Conservation (phyloP, 805 yeast genomes). For the Candida boleticola region DNA sequence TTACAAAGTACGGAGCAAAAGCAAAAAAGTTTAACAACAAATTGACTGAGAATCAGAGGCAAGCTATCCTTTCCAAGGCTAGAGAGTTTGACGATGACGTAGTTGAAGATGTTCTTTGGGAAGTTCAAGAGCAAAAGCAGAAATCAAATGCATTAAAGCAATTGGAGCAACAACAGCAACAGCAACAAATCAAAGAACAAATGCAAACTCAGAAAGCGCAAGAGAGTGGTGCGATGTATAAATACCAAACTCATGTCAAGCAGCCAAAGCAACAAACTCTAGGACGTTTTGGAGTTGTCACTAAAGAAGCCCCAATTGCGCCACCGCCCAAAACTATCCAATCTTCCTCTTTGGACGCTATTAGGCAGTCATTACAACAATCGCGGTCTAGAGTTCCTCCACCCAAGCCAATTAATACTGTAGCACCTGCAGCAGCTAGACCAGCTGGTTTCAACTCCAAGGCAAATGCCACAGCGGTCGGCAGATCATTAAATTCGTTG, state of each 20-base stretch:
- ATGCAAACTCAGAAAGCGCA: slow-evolving; percentile 10
- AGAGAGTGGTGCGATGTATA: slow-evolving; percentile 18
- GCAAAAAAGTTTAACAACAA: slow-evolving; percentile 70
- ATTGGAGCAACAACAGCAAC: slow-evolving; percentile 4
- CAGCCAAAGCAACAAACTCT: slow-evolving; percentile 35
- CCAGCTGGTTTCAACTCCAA: slow-evolving; percentile 54
- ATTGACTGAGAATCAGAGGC: slow-evolving; percentile 63
- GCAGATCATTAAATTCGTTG: slow-evolving; percentile 36
- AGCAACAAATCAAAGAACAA: background rate
- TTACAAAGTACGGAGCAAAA: slow-evolving; percentile 63
- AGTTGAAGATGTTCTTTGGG: slow-evolving; percentile 46
- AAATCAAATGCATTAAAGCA: slow-evolving; percentile 6
- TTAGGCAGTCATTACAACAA: slow-evolving; percentile 2
- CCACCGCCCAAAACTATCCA: slow-evolving; percentile 32
- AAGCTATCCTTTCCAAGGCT: slow-evolving; percentile 61
- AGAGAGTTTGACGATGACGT: slow-evolving; percentile 50
- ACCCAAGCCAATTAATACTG: slow-evolving; percentile 3
- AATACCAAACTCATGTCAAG: slow-evolving; percentile 21
- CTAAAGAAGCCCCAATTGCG: slow-evolving; percentile 31
- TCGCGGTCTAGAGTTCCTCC: slow-evolving; percentile 6
- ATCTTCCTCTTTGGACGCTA: slow-evolving; percentile 22
- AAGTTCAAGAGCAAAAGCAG: slow-evolving; percentile 11
- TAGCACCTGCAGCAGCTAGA: slow-evolving; percentile 48
- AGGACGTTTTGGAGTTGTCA: slow-evolving; percentile 32
- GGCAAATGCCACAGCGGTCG: slow-evolving; percentile 21